phyloP scores from a whole-genome alignment of 495 filamentous ascomycete genomes.

The Neurospora sp. region DNA sequence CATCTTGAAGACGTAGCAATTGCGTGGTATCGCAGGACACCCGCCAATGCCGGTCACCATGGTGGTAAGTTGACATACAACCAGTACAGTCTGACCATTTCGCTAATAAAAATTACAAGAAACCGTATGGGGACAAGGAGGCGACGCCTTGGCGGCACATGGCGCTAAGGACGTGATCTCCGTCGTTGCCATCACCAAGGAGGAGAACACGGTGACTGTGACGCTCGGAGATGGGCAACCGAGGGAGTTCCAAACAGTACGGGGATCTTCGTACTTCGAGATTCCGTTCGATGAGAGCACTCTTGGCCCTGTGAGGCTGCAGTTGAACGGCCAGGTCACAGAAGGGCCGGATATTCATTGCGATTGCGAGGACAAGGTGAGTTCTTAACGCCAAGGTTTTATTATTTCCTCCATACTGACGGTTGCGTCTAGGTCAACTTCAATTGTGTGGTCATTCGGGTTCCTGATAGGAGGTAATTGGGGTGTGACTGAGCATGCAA shows the following conservation, averaged over 20 bases:
- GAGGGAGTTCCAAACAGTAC: not conserved
- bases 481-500: not conserved
- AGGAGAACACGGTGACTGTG: slow-evolving; percentile 30
- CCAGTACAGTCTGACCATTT: too few relatives aligned
- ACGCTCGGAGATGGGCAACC: slow-evolving; percentile 37
- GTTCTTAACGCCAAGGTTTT: not conserved
- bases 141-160: slow-evolving; percentile 23
- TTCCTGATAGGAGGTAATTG: slow-evolving; percentile 5
- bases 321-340: slow-evolving; percentile 32
- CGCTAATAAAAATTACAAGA: slow-evolving; percentile 14
- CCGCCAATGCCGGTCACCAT: slow-evolving; percentile 20
- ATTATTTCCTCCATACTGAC: not conserved
- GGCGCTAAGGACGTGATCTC: slow-evolving; percentile 39
- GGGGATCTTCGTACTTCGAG: slow-evolving; percentile 38
- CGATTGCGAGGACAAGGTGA: slow-evolving; percentile 37
- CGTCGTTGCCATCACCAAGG: slow-evolving; percentile 29
- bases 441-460: slow-evolving; percentile 29
- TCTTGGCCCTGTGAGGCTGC: slow-evolving; percentile 41
- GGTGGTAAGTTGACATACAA: slow-evolving; percentile 32
- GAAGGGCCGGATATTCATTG: slow-evolving; percentile 43
- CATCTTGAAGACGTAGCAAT: slow-evolving; percentile 34
- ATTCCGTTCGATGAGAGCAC: slow-evolving; percentile 37
- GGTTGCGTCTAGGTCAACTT: slow-evolving; percentile 26
- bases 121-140: slow-evolving; percentile 38
- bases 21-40: slow-evolving; percentile 55